Percentiles rank a stretch among this genome's conserved stretches.
Conservation (phyloP, 2,329 filamentous ascomycete species). For the Incumbomyces lentus region DNA sequence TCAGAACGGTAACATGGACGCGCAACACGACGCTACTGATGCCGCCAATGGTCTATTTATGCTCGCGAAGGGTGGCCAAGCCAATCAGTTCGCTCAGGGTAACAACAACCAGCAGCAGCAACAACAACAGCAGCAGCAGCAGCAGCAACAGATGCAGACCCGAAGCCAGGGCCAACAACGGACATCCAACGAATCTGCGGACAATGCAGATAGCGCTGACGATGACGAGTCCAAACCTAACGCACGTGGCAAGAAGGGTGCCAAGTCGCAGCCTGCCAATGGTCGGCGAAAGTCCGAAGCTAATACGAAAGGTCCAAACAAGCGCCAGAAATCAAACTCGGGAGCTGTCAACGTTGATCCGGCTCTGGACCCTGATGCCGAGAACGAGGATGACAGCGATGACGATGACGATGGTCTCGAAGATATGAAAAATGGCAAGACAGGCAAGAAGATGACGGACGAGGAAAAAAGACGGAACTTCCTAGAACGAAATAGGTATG, state of each 20-base stretch:
- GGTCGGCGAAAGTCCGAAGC: slow-evolving; percentile 68
- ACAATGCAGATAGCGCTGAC: slow-evolving; percentile 63
- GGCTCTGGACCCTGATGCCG: slow-evolving; percentile 37
- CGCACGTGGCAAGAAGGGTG: slow-evolving; percentile 61
- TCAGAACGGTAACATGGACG: slow-evolving; percentile 37
- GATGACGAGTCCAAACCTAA: slow-evolving; percentile 52
- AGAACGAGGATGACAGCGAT: slow-evolving; percentile 40
- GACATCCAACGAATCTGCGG: slow-evolving; percentile 43
- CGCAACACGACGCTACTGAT: slow-evolving; percentile 82
- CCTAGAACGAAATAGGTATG: slow-evolving; percentile 83
- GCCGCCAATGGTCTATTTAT: slow-evolving; percentile 90
- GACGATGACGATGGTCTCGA: slow-evolving; percentile 44
- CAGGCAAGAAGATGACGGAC: slow-evolving; percentile 77
- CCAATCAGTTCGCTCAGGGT: slow-evolving; percentile 44
- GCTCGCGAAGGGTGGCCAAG: slow-evolving; percentile 58
- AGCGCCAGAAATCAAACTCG: slow-evolving; percentile 59
- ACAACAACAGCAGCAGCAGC: too few relatives aligned
- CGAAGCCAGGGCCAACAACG: slow-evolving; percentile 31
- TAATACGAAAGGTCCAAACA: slow-evolving; percentile 55
- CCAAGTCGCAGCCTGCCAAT: slow-evolving; percentile 42
- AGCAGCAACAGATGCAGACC: slow-evolving; percentile 39
- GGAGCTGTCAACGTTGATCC: slow-evolving; percentile 31
- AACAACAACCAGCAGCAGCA: slow-evolving; percentile 29
- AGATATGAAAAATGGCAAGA: slow-evolving; percentile 7
- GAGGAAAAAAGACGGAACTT: slow-evolving; percentile 99